Base-by-base conservation (phyloP, 768 basidiomycete genomes). In the Pulveroboletus ravenelii region DNA sequence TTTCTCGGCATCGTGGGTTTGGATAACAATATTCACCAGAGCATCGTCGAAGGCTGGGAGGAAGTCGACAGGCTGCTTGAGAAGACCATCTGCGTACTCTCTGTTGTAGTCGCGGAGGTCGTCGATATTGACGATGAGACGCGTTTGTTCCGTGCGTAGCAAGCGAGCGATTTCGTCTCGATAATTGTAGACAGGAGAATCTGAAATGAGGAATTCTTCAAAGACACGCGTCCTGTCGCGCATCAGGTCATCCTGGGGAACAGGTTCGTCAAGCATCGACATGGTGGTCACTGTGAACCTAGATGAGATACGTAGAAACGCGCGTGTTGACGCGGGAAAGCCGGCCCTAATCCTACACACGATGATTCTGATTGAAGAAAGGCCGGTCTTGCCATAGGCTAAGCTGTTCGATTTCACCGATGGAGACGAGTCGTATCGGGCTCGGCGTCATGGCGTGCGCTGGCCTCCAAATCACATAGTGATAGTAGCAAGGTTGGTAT, bases 121-220 rank as follows among this genome's bases (percentile, higher is more conserved):
- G 69, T 98, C 94, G 60, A 98, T 79, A 69, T 96, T 98, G 67
- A 99, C 82, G 60, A 94, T 84, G 62, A 98, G 84, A 67, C 96
- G 84, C 62, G 89, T 85, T 64, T 86, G 83, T 61, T 89, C 86
- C 17, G 78, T 76, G 50, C 88, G 83, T 42, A 97, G 79, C 84
- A 97, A 82, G 59, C 83, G 80, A 40, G 79, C 76, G 56, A 95
- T 86, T 50, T 88, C 86, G 60, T 93, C 86, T 60, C 84, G 81
- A 75, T 95, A 94, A 69, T 89, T 90, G 75, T 82, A 83, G 17
- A 82, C 61, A 25, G 78, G 66, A 3, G 80, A 80, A 50, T 84
- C 84, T 34, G 82, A 79, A 57, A 81, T 79, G 32, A 92, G 77
- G 56, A 96, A 94, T 55, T 89, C 88, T 61, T 88, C 85, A 60